Evolutionary conservation across 371 early-diverging fungal genomes (phyloP).

Genomic region (Fennellomyces sp.): DNA sequence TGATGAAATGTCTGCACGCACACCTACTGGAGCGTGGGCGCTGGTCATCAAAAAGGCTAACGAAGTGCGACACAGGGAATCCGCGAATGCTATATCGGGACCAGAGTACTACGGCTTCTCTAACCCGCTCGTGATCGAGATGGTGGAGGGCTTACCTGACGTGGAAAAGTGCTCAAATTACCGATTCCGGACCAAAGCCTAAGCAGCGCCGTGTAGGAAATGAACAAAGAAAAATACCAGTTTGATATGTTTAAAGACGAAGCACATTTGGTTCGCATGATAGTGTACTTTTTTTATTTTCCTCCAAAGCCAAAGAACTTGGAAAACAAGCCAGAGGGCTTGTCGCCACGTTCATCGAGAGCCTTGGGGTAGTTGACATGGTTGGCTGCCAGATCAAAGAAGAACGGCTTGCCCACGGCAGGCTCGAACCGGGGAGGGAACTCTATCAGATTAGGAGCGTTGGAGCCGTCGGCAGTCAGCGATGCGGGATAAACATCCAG

Average conservation of each 20-base stretch:
- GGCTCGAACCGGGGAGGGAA: conserved; percentile 74
- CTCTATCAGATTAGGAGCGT: conserved; percentile 55
- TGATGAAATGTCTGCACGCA: conserved; percentile 63
- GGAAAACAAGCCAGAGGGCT: conserved; percentile 27
- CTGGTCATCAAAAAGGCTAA: conserved; percentile 77
- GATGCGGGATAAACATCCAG: conserved; percentile 55
- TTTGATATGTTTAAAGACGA: no score
- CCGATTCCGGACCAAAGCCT: conserved; percentile 1
- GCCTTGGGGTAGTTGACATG: conserved; percentile 66
- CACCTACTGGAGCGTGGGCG: conserved; percentile 91
- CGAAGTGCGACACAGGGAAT: conserved; percentile 70
- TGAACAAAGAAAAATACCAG: no score
- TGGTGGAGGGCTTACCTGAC: conserved; percentile 84
- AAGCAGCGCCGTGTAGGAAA: no score
- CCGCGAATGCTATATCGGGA: conserved; percentile 83
- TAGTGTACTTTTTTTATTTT: conserved; percentile 6
- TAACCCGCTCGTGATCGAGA: conserved; percentile 83
- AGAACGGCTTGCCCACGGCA: conserved; percentile 77
- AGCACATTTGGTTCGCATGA: no score
- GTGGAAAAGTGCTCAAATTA: conserved; percentile 62
- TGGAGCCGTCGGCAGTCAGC: conserved; percentile 26
- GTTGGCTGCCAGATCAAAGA: conserved; percentile 81
- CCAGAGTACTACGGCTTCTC: conserved; percentile 92
- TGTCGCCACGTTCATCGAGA: conserved; percentile 29
- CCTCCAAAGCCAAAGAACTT: conserved; percentile 39